Base-by-base conservation (phyloP, 306 rosid species). In the Cucurbita argyrosperma region DNA sequence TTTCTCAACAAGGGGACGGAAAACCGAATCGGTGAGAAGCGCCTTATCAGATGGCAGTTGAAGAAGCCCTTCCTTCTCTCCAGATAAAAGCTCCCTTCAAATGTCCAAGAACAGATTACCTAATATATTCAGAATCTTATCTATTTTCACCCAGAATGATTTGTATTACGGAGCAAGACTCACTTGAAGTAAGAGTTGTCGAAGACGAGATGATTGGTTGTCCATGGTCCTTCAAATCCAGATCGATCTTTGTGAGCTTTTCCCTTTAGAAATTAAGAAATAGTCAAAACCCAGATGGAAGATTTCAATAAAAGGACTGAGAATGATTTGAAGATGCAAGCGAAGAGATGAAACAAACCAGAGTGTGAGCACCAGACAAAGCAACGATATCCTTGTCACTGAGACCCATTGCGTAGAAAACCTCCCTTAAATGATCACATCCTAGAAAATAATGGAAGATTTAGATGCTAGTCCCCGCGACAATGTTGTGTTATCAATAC, bases 141-240 rank as follows among this genome's bases (percentile, higher is more conserved):
- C 30, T 37, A 4, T 14, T 52, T 54, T 39, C 35, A 43, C 10
- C 10, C 3, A 52, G 16, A 78, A 26, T 53, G 45, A 42, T 39
- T 7, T 39, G 1, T 8, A 7, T 46, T 19, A 9, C 18, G 18
- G 23, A 40, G 50, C 50, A 40, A 42, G n/a, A 54, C 78, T 73
- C 72, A 89, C 91, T 75, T 79, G 86, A 85, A 89, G 73, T 89
- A 89, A 43, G 87, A 76, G 83, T 89, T 87, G 71, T 89, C 87
- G 16, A 89, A 85, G 63, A 84, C 62, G 4, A 85, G 83, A 71
- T 91, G 88, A 47, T 87, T 87, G 15, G 10, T 8, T 9, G 96
- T 89, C 96, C 91, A 89, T 16, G 90, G 71, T 52, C 92, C 91
- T 77, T 85, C 91, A 74, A 84, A 87, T 74, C 91, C 90, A 73